Percentiles rank a stretch among this genome's conserved stretches.
These are phyloP conservation scores for Tricholoma matsutake DNA, from an alignment of 768 basidiomycete genomes.

Conservation along the genomic window DNA sequence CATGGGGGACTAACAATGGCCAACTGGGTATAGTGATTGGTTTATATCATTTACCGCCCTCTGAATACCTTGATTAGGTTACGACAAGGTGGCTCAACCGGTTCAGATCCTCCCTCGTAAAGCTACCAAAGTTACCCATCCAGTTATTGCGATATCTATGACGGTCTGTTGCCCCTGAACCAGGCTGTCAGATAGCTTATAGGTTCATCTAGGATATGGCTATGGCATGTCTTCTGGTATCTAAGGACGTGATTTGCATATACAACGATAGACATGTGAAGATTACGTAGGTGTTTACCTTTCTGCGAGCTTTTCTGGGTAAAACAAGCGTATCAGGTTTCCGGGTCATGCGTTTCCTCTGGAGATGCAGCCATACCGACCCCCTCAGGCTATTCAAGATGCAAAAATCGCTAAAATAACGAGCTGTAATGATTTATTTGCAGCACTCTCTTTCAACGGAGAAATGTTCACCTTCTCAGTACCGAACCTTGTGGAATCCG, in stretches of 20 bases:
- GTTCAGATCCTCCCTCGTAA: constrained; percentile 76
- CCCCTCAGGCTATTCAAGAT: constrained; percentile 69
- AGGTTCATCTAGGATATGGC: constrained; percentile 62
- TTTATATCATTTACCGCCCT: background rate
- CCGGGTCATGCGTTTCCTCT: constrained; percentile 74
- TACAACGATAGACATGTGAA: constrained; percentile 75
- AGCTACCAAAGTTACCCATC: constrained; percentile 71
- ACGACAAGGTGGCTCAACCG: constrained; percentile 71
- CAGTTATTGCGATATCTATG: constrained; percentile 70
- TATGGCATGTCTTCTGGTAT: constrained; percentile 77
- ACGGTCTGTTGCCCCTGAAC: constrained; percentile 48
- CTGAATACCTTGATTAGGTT: constrained; percentile 44
- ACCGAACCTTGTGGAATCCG: constrained; percentile 30
- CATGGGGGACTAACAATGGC: constrained; percentile 93
- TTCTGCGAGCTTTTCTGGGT: background rate
- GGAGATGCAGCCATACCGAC: constrained; percentile 75
- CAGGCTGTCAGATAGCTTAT: background rate
- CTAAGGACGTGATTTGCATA: constrained; percentile 78
- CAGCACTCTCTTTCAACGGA: constrained; percentile 80
- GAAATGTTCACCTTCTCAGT: constrained; percentile 84
- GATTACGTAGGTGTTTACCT: constrained; percentile 51
- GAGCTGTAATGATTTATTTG: constrained; percentile 75
- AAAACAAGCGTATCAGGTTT: constrained; percentile 45
- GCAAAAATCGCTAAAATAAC: constrained; percentile 78
- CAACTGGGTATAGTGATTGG: constrained; percentile 63